A percentile compares a stretch with the other conserved stretches of the same genome.
These are phyloP conservation scores for Polysphondylium violaceum DNA, from an alignment of 78 protist genomes.

Conservation along the genomic window DNA sequence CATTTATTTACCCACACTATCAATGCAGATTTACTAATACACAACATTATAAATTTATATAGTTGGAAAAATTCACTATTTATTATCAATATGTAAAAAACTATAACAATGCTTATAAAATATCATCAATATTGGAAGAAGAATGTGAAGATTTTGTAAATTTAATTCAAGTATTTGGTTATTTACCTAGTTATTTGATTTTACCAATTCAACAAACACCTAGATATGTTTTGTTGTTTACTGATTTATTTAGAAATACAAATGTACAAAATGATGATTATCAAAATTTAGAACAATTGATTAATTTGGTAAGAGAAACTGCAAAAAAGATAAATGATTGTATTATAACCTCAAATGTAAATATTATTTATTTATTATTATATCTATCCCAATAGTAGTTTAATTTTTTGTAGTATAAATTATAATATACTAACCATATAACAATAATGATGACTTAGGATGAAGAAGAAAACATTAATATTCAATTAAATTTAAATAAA, in stretches of 20 bases:
- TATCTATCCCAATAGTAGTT: neutral
- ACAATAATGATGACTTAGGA: neutral
- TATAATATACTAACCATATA: too few relatives aligned
- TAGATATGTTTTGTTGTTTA: slow-evolving; percentile 55
- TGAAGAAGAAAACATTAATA: slow-evolving; percentile 25
- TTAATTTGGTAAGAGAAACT: slow-evolving; percentile 20
- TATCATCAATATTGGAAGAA: slow-evolving; percentile 33
- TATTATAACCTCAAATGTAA: slow-evolving; percentile 43
- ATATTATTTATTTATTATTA: neutral
- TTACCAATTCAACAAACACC: slow-evolving; percentile 77
- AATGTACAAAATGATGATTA: slow-evolving; percentile 64
- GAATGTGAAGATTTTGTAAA: slow-evolving; percentile 25
- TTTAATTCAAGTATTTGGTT: slow-evolving; percentile 33
- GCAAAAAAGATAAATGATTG: slow-evolving; percentile 58
- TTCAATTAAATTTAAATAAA: too few relatives aligned
- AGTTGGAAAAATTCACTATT: slow-evolving; percentile 62
- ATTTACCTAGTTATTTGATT: slow-evolving; percentile 61
- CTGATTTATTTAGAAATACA: slow-evolving; percentile 38
- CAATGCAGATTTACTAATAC: neutral
- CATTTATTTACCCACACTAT: neutral
- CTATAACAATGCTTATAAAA: slow-evolving; percentile 68
- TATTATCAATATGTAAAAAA: slow-evolving; percentile 68
- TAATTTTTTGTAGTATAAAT: too few relatives aligned
- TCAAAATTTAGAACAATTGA: neutral
- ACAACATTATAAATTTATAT: neutral